Evolutionary conservation across 805 yeast genomes (phyloP), one percentile per base, ranked within the genome.

Genomic region (Sungouiella thailandica): DNA sequence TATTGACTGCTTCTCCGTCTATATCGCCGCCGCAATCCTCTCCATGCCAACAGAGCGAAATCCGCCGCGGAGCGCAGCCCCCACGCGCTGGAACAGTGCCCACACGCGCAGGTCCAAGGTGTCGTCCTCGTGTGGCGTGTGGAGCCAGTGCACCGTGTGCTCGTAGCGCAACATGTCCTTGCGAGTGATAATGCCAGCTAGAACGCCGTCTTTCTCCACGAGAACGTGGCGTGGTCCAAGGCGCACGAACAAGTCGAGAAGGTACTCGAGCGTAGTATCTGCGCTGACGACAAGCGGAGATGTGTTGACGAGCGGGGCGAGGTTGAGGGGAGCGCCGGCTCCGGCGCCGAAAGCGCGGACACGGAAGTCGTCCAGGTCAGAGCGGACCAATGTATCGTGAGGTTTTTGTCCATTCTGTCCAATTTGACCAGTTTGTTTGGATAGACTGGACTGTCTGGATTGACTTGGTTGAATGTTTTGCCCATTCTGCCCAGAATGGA

Each of bases 101-200:
- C 73, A 67, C 3, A 62, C 58, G 34, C 42, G 50, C n/a, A 43
- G 53, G 29, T 67, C 70, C 20, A 52, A 31, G 10, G 44, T 49
- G 15, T 46, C 53, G 10, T 46, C 46, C 20, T 31, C 38, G 1
- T 30, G 30, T 13, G 53, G 50, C 2, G 34, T 31, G 10, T 52
- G 40, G n/a, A 45, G 26, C 23, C 52, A 50, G 34, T 60, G 62
- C n/a, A 42, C 39, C 8, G 65, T 59, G 37, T 59, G 52, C 43
- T 80, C 83, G 47, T 74, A 86, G 40, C 80, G 68, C 32, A 89
- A 57, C 12, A 90, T 65, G 51, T 89, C 97, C 50, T 93, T 93
- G 37, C 89, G 70, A 0, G 96, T 86, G 1, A 94, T 61, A n/a
- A 86, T 51, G 0, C 98, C 98, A 11, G 68, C 69, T 12, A 86